Evolutionary conservation across 2,329 filamentous ascomycete genomes (phyloP).

Genomic region (Lachnellula hyalina): DNA sequence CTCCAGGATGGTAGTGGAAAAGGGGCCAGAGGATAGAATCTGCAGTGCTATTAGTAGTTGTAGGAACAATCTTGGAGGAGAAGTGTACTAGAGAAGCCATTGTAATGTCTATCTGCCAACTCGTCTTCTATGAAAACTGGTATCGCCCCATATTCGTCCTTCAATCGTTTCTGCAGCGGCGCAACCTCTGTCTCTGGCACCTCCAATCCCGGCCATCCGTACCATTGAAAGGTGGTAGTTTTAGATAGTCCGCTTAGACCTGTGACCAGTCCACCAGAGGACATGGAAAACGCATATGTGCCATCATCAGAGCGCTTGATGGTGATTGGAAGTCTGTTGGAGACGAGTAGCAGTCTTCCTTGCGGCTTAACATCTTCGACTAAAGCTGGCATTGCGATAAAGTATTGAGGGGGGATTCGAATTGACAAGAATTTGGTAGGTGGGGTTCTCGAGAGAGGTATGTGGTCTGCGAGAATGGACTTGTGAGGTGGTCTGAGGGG

Average conservation of each 20-base stretch:
- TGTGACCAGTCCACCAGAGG: conserved; percentile 90
- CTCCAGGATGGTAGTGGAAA: conserved; percentile 97
- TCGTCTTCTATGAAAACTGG: conserved; percentile 94
- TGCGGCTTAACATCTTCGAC: conserved; percentile 19
- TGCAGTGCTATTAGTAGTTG: conserved; percentile 33
- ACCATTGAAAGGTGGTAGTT: conserved; percentile 94
- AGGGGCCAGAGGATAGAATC: conserved; percentile 98
- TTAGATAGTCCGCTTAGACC: conserved; percentile 89
- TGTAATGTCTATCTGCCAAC: conserved; percentile 91
- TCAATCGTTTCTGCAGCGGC: conserved; percentile 69
- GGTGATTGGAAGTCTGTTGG: conserved; percentile 92
- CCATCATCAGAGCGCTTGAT: conserved; percentile 92
- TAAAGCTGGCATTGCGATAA: conserved; percentile 23
- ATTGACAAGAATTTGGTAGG: background rate
- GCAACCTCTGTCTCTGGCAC: conserved; percentile 78
- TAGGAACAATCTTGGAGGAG: background rate
- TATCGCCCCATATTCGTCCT: conserved; percentile 82
- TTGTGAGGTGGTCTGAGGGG: too few relatives aligned
- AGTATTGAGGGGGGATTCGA: background rate
- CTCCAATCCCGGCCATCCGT: conserved; percentile 93
- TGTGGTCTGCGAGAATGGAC: too few relatives aligned
- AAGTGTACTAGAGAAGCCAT: conserved; percentile 88
- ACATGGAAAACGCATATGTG: conserved; percentile 92
- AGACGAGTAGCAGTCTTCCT: conserved; percentile 69
- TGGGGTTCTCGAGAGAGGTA: background rate